These are phyloP conservation scores for Takashimella koratensis DNA, from an alignment of 1,284 basidiomycete species.

Conservation along the genomic window DNA sequence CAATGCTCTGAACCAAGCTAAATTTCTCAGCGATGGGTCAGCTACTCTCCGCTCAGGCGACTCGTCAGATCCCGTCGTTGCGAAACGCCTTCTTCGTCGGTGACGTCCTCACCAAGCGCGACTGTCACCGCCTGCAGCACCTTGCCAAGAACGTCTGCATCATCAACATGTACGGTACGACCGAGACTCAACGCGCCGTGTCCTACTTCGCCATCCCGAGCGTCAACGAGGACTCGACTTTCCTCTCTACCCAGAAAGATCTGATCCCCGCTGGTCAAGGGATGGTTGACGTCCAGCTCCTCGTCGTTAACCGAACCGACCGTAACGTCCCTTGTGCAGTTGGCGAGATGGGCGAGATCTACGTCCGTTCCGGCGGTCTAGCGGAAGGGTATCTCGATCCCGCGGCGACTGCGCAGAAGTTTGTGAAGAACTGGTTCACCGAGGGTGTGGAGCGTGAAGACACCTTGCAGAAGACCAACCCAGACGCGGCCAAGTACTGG, in stretches of 20 bases:
- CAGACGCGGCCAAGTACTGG: conserved; percentile 73
- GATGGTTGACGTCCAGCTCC: conserved; percentile 96
- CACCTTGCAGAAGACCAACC: conserved; percentile 61
- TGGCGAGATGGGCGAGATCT: conserved; percentile 98
- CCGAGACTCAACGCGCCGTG: conserved; percentile 97
- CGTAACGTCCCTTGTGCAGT: conserved; percentile 83
- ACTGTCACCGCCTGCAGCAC: conserved; percentile 91
- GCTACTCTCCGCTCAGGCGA: conserved; percentile 92
- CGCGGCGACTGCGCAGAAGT: conserved; percentile 82
- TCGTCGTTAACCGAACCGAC: conserved; percentile 94
- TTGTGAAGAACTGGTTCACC: conserved; percentile 88
- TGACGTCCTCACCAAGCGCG: conserved; percentile 97
- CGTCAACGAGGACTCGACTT: conserved; percentile 77
- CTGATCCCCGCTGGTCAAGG: conserved; percentile 97
- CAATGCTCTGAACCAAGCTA: background rate
- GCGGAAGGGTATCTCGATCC: conserved; percentile 92
- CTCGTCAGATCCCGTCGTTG: conserved; percentile 79
- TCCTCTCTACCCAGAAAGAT: conserved; percentile 92
- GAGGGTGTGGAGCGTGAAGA: conserved; percentile 59
- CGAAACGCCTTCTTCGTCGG: conserved; percentile 96
- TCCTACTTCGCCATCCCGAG: conserved; percentile 94
- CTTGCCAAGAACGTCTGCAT: conserved; percentile 90
- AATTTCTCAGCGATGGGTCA: conserved; percentile 81
- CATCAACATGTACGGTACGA: conserved; percentile 99
- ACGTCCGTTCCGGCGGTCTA: conserved; percentile 92